These are phyloP conservation scores for Blastocystis sp. DNA, from an alignment of 352 stramenopile genomes.

Conservation along the genomic window DNA sequence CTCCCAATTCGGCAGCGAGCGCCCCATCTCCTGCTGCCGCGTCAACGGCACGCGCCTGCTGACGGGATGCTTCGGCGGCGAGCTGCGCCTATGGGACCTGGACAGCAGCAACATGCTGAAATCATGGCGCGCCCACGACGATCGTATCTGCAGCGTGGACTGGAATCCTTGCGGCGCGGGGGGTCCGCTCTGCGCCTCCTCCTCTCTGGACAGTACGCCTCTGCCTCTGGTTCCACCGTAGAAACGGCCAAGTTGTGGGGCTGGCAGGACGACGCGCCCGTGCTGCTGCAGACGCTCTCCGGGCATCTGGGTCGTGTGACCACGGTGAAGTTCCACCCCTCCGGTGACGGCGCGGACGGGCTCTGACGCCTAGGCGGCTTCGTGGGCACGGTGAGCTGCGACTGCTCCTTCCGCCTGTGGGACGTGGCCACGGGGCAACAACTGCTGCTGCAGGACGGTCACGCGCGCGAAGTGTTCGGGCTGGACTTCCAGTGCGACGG, in stretches of 20 bases:
- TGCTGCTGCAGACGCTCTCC: constrained; percentile 77
- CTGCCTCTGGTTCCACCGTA: constrained; percentile 79
- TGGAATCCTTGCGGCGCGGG: constrained; percentile 74
- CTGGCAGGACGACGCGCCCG: constrained; percentile 74
- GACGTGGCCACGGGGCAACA: constrained; percentile 82
- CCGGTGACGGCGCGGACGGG: background rate
- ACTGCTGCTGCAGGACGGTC: constrained; percentile 84
- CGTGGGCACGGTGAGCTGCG: constrained; percentile 84
- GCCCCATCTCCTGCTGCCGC: constrained; percentile 31
- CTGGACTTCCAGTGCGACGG: constrained; percentile 86
- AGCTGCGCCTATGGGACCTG: constrained; percentile 12
- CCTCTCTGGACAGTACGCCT: constrained; percentile 74
- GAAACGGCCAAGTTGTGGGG: constrained; percentile 82
- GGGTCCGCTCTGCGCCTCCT: constrained; percentile 73
- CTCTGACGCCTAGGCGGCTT: constrained; percentile 74
- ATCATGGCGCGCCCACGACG: constrained; percentile 11
- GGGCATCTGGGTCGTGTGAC: constrained; percentile 83
- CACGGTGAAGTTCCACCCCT: constrained; percentile 82
- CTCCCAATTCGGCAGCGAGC: constrained; percentile 35
- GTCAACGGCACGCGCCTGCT: background rate
- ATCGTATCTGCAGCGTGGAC: constrained; percentile 10
- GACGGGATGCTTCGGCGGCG: constrained; percentile 35
- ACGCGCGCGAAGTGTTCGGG: constrained; percentile 85
- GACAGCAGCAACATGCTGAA: constrained; percentile 68
- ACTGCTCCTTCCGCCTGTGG: constrained; percentile 86